A percentile compares a stretch with the other conserved stretches of the same genome.
These are phyloP conservation scores for Penicilliopsis zonata DNA, from an alignment of 495 filamentous ascomycete species.

Conservation along the genomic window DNA sequence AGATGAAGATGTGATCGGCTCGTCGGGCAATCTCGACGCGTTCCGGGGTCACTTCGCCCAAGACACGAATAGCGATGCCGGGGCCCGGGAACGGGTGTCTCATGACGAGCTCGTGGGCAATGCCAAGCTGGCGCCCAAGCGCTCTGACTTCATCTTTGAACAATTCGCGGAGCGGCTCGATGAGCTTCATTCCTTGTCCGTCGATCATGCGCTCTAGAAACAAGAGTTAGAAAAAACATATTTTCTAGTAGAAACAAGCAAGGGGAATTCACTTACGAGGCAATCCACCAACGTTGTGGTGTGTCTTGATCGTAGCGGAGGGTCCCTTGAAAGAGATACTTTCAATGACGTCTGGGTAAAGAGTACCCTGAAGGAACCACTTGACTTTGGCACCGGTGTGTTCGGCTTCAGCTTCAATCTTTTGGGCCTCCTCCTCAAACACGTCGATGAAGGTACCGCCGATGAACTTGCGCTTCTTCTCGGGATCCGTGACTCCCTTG, in stretches of 20 bases:
- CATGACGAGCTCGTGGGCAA: constrained; percentile 67
- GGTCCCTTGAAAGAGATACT: constrained; percentile 74
- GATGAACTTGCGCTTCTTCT: constrained; percentile 91
- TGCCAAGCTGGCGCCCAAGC: constrained; percentile 66
- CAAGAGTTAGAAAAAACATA: background rate
- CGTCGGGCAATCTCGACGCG: constrained; percentile 68
- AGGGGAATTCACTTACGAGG: constrained; percentile 3
- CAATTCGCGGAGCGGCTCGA: constrained; percentile 69
- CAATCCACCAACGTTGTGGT: constrained; percentile 76
- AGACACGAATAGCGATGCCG: constrained; percentile 78
- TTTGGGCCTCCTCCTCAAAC: constrained; percentile 69
- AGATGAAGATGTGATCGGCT: constrained; percentile 78
- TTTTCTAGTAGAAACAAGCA: background rate
- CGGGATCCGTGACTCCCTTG: constrained; percentile 68
- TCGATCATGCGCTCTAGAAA: constrained; percentile 41
- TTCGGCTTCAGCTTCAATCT: constrained; percentile 57
- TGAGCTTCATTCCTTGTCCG: constrained; percentile 51
- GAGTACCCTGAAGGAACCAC: constrained; percentile 77
- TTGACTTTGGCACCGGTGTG: constrained; percentile 58
- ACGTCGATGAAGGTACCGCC: constrained; percentile 77
- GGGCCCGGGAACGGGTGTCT: constrained; percentile 80
- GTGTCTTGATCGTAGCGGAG: constrained; percentile 70
- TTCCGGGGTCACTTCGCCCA: constrained; percentile 77
- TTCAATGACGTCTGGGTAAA: constrained; percentile 76
- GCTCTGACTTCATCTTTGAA: constrained; percentile 73